Evolutionary conservation across 768 basidiomycete genomes (phyloP).

Genomic region (Exidia glandulosa): DNA sequence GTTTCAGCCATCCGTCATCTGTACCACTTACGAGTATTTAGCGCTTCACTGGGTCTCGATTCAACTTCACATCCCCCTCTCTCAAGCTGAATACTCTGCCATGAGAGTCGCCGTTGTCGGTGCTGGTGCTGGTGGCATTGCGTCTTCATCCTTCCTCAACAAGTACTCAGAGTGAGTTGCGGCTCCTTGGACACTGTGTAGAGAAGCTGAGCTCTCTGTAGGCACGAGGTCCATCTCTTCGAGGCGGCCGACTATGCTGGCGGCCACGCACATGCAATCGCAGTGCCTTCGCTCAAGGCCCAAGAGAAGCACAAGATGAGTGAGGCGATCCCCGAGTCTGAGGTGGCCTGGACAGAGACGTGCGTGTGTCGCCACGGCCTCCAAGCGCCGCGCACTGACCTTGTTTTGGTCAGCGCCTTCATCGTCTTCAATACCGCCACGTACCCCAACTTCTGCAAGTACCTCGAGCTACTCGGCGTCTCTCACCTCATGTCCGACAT

Average conservation of each 20-base stretch:
- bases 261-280: slow-evolving; percentile 22
- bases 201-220: neutral
- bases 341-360: slow-evolving; percentile 22
- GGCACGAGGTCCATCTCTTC: slow-evolving; percentile 26
- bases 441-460: slow-evolving; percentile 27
- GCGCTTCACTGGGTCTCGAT: too few relatives aligned
- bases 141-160: slow-evolving; percentile 10
- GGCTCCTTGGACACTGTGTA: slow-evolving; percentile 11
- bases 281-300: neutral
- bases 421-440: slow-evolving; percentile 26
- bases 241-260: slow-evolving; percentile 22
- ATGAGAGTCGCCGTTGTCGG: slow-evolving; percentile 26
- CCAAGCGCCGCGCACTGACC: neutral
- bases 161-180: neutral
- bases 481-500: slow-evolving; percentile 17
- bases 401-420: slow-evolving; percentile 8
- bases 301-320: slow-evolving; percentile 14
- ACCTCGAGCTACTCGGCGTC: slow-evolving; percentile 17
- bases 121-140: slow-evolving; percentile 21
- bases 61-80: too few relatives aligned
- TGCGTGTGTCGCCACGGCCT: neutral
- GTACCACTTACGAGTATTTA: too few relatives aligned
- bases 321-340: slow-evolving; percentile 5
- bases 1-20: too few relatives aligned
- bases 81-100: neutral